Percentiles rank a stretch among this genome's conserved stretches.
phyloP scores from a whole-genome alignment of 164 flowering plant species.

The Santalum album region DNA sequence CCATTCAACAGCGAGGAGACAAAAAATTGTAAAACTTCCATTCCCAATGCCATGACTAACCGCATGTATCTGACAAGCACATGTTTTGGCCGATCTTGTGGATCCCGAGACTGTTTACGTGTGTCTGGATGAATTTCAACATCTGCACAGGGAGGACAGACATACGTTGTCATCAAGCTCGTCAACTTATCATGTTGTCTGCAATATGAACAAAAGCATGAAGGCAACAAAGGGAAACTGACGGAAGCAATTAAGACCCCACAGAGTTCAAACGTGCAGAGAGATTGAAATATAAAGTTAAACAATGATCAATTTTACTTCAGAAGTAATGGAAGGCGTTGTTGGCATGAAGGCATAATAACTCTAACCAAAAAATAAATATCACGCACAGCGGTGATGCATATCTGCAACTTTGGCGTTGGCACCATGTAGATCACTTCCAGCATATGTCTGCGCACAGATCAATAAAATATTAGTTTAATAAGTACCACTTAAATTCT shows the following conservation, averaged over 20 bases:
- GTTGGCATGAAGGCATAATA: too few species aligned
- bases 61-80: conserved; percentile 93
- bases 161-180: too few species aligned
- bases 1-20: too few species aligned
- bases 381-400: conserved; percentile 82
- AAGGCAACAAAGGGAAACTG: too few species aligned
- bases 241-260: too few species aligned
- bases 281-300: too few species aligned
- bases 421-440: conserved; percentile 84
- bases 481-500: background rate
- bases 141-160: conserved; percentile 57
- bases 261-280: too few species aligned
- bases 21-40: too few species aligned
- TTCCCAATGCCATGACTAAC: conserved; percentile 27
- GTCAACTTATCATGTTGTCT: too few species aligned
- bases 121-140: conserved; percentile 77
- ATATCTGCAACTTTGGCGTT: conserved; percentile 88
- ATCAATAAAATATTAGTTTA: conserved; percentile 4
- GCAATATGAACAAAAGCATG: too few species aligned
- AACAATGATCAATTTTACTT: background rate
- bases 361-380: background rate
- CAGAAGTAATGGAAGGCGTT: background rate
- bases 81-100: conserved; percentile 89
- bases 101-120: conserved; percentile 72
- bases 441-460: conserved; percentile 71